A percentile compares a stretch with the other conserved stretches of the same genome.
These are phyloP conservation scores for Fusarium nanum DNA, from an alignment of 2,329 filamentous ascomycete genomes.

Conservation along the genomic window DNA sequence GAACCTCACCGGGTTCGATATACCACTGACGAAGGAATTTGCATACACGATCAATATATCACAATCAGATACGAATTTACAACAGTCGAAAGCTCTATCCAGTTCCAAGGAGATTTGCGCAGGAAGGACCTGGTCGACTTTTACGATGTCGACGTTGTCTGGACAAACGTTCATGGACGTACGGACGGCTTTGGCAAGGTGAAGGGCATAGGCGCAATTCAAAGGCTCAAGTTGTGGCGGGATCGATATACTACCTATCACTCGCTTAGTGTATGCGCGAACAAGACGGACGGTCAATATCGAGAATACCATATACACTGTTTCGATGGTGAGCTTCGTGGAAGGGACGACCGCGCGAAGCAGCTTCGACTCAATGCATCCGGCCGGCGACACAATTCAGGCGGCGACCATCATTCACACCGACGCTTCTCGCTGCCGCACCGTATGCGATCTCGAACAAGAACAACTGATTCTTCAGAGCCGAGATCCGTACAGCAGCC, in stretches of 20 bases:
- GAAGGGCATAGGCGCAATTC: conserved; percentile 62
- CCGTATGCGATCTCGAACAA: conserved; percentile 55
- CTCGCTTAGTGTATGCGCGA: conserved; percentile 61
- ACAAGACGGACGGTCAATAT: conserved; percentile 59
- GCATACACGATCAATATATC: conserved; percentile 61
- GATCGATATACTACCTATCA: conserved; percentile 62
- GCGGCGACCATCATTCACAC: conserved; percentile 51
- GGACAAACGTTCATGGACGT: conserved; percentile 62
- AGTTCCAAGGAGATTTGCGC: conserved; percentile 63
- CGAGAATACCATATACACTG: conserved; percentile 61
- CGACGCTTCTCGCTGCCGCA: conserved; percentile 59
- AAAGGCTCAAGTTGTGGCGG: conserved; percentile 64
- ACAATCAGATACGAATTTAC: conserved; percentile 65
- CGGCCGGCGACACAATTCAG: conserved; percentile 55
- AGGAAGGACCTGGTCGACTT: conserved; percentile 62
- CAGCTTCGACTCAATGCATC: conserved; percentile 58
- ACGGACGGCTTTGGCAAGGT: conserved; percentile 64
- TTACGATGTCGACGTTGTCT: conserved; percentile 64
- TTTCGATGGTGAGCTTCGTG: conserved; percentile 61
- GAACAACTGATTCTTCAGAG: conserved; percentile 48
- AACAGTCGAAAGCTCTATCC: conserved; percentile 59
- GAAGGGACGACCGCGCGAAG: conserved; percentile 59
- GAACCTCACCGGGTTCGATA: conserved; percentile 63
- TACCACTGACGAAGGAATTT: conserved; percentile 58
- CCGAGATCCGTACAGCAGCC: conserved; percentile 39